Percentiles rank a stretch among this genome's conserved stretches.
phyloP scores from a whole-genome alignment of 768 basidiomycete species.

The Megacollybia marginata region DNA sequence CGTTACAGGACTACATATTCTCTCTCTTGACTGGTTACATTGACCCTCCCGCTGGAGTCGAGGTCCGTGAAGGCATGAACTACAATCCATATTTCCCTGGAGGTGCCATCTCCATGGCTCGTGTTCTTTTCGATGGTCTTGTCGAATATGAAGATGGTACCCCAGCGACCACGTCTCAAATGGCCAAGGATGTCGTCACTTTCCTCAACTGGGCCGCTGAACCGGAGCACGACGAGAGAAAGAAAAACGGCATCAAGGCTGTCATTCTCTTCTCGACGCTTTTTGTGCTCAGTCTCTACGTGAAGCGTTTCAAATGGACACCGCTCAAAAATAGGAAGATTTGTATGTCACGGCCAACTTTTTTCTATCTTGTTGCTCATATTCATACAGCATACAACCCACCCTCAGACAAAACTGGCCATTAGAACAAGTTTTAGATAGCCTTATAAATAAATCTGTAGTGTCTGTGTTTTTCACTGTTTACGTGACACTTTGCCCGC shows the following conservation, averaged over 20 bases:
- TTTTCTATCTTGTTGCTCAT: background rate
- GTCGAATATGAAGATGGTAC: conserved; percentile 98
- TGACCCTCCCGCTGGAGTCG: conserved; percentile 92
- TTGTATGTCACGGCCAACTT: conserved; percentile 34
- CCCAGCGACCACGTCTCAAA: conserved; percentile 93
- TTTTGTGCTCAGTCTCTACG: conserved; percentile 73
- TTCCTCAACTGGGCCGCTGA: conserved; percentile 98
- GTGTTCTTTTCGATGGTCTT: conserved; percentile 89
- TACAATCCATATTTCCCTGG: conserved; percentile 99
- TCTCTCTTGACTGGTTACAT: conserved; percentile 95
- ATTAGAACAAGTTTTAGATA: conserved; percentile 30
- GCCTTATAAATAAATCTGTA: too few relatives aligned
- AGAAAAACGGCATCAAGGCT: conserved; percentile 95
- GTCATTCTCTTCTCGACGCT: conserved; percentile 88
- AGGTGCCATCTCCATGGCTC: conserved; percentile 97
- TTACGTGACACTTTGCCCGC: too few relatives aligned
- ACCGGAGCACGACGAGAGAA: conserved; percentile 96
- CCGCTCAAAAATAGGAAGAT: conserved; percentile 92
- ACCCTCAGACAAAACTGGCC: conserved; percentile 42
- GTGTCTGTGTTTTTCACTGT: too few relatives aligned
- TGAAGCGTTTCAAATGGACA: conserved; percentile 95
- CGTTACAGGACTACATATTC: conserved; percentile 85
- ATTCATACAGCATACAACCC: conserved; percentile 49
- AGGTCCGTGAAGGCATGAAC: conserved; percentile 96
- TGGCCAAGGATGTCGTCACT: conserved; percentile 97